Evolutionary conservation across 1,284 basidiomycete genomes (phyloP), one percentile per base, ranked within the genome.

Genomic region (Moesziomyces antarcticus): DNA sequence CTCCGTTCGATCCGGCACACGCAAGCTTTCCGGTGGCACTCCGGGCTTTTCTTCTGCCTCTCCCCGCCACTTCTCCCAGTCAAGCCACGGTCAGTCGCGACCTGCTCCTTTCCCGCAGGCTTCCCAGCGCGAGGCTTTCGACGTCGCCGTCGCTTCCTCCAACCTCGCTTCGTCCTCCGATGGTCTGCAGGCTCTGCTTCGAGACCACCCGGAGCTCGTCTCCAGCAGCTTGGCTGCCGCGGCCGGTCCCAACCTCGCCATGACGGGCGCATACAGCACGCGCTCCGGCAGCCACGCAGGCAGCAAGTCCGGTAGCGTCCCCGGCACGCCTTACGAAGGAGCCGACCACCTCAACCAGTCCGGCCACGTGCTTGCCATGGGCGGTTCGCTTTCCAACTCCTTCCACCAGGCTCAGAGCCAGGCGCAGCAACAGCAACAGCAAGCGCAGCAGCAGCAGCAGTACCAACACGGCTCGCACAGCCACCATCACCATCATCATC

Each of bases 161-260:
- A 71, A 76, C 43, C 67, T 81, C 6, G 76, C 79, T 14, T 57
- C 54, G 13, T 72, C 74, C 10, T 79, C 77, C 5, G 79, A 79
- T 50, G 82, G 82, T 4, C 63, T 84, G 4, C 77, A 83, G 45
- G 81, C 82, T 5, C 54, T 84, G 37, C 60, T 84, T 45, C 72
- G 82, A 10, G 82, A 84, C 42, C 79, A 84, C 42, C 82, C 82
- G 1, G 80, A 84, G 50, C 56, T 84, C 14, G 79, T 84, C n/a
- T 77, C 73, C 22, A 67, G 72, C 45, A 74, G 75, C 37, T 56
- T 84, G 20, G 78, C 78, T 5, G 68, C 71, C 4, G 80, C 80
- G 9, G 82, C 82, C 1, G 80, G 80, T 16, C 71, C 75, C 3
- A 67, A 68, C n/a, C 43, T 74, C 3, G 54, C 72, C 11, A 74